Base-by-base conservation (phyloP, 2,329 filamentous ascomycete genomes). In the Hypoxylon sp. region DNA sequence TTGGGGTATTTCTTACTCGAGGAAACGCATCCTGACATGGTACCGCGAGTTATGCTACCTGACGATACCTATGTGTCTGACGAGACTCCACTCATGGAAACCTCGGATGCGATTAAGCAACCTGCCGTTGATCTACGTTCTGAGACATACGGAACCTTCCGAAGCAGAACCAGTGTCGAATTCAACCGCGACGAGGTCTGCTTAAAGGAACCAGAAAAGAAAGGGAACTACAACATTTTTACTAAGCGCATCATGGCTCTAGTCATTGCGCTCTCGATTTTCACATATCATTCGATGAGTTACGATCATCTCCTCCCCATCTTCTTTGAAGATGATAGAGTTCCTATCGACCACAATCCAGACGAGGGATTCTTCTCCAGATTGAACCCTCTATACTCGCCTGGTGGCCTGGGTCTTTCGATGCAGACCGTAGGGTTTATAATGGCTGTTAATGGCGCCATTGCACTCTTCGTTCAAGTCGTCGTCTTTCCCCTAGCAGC, bases 261-360 rank as follows among this genome's bases (percentile, higher is more conserved):
- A 58, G 89, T 96, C 41, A 75, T 93, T n/a, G 91, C 94, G 1
- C 82, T 98, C 51, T 93, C 91, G 48, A 93, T 98, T 69, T 97
- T 97, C 81, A 96, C 93, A 3, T 97, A 97, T 78, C 94, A 98
- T 80, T 93, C 91, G 38, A 98, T 98, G 94, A 94, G 92, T 0
- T 98, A 93, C 80, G 95, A 98, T 76, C 93, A 97, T 77, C 86
- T 98, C 0, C 85, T 97, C 59, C 94, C 94, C 6, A 97, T 98
- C 65, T 98, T 97, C 80, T 89, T 97, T 56, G 94, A 98, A 78
- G 94, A 97, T 74, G 85, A 89, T 43, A 86, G 87, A 30, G 81
- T 80, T 68, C 77, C 80, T 25, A 76, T 82, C 49, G 79, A 82
- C 45, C 77, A 82, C 5, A 70, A 80, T 23, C 67, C 78, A 45